Percentiles rank a stretch among this genome's conserved stretches.
Conservation (phyloP, 441 rosid species). For the Erodium texanum region DNA sequence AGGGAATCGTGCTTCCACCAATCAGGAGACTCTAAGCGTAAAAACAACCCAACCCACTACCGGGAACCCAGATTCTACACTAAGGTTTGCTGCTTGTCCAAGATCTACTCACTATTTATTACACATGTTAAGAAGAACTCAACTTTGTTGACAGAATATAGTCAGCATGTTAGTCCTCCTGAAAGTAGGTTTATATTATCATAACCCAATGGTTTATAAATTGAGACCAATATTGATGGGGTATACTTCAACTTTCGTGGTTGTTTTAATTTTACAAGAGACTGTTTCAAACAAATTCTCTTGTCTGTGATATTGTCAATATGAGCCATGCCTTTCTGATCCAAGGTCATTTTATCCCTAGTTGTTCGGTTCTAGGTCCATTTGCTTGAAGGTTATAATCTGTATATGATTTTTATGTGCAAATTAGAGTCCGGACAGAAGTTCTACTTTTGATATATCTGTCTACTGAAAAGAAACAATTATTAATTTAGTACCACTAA, state of each 20-base stretch:
- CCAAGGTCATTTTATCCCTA: not conserved
- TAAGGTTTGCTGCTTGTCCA: slow-evolving; percentile 38
- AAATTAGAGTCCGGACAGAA: not conserved
- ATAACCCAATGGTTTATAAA: not conserved
- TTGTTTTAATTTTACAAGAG: not conserved
- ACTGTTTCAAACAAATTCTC: not conserved
- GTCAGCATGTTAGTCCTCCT: not conserved
- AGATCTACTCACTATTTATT: not conserved
- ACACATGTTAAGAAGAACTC: not conserved
- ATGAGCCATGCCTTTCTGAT: too few species aligned
- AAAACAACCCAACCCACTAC: slow-evolving; percentile 78
- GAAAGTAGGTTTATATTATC: not conserved
- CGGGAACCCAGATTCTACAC: slow-evolving; percentile 94
- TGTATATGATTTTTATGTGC: not conserved
- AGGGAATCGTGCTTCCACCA: slow-evolving; percentile 95
- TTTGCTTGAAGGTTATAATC: not conserved
- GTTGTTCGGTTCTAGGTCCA: not conserved
- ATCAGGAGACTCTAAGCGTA: slow-evolving; percentile 75
- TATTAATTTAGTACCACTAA: not conserved
- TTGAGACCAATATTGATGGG: not conserved
- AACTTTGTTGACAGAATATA: slow-evolving; percentile 2
- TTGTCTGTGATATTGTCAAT: not conserved
- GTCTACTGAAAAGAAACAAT: not conserved
- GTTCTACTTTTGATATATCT: not conserved
- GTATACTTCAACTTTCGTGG: not conserved